A percentile compares a stretch with the other conserved stretches of the same genome.
phyloP scores from a whole-genome alignment of 1,284 basidiomycete genomes.

The Hypsizygus ulmarius region DNA sequence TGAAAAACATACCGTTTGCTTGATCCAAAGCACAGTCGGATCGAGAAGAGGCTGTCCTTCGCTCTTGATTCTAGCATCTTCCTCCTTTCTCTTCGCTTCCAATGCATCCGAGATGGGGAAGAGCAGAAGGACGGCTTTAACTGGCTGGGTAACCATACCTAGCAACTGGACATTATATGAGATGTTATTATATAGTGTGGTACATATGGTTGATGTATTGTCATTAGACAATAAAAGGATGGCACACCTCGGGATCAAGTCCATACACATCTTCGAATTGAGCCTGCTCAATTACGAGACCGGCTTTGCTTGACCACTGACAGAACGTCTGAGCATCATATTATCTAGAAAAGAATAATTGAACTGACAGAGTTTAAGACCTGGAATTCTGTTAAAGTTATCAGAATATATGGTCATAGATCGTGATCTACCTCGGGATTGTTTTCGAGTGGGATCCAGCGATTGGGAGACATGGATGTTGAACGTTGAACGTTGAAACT shows the following conservation, averaged over 20 bases:
- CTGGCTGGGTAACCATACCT: slow-evolving; percentile 63
- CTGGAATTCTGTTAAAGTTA: slow-evolving; percentile 27
- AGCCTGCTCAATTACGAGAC: slow-evolving; percentile 56
- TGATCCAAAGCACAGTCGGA: slow-evolving; percentile 68
- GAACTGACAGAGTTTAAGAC: slow-evolving; percentile 49
- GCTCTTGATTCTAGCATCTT: slow-evolving; percentile 50
- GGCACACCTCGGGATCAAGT: slow-evolving; percentile 66
- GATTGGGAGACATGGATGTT: slow-evolving; percentile 11
- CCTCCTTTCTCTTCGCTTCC: slow-evolving; percentile 50
- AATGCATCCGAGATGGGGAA: slow-evolving; percentile 68
- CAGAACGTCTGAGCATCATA: slow-evolving; percentile 3
- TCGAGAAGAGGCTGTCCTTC: slow-evolving; percentile 55
- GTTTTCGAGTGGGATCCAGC: slow-evolving; percentile 77
- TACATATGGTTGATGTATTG: too few species aligned
- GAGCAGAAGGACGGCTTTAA: slow-evolving; percentile 78
- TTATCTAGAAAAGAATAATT: slow-evolving; percentile 1
- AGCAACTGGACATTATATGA: slow-evolving; percentile 58
- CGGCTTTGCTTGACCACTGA: slow-evolving; percentile 80
- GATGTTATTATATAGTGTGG: not conserved
- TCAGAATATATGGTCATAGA: slow-evolving; percentile 7
- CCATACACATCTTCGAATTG: slow-evolving; percentile 82
- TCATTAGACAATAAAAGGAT: not conserved
- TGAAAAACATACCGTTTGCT: slow-evolving; percentile 59
- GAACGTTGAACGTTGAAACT: too few species aligned
- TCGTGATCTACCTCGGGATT: slow-evolving; percentile 65